Evolutionary conservation across 306 rosid genomes (phyloP), one percentile per base, ranked within the genome.

Genomic region (Rubus parviflorus): DNA sequence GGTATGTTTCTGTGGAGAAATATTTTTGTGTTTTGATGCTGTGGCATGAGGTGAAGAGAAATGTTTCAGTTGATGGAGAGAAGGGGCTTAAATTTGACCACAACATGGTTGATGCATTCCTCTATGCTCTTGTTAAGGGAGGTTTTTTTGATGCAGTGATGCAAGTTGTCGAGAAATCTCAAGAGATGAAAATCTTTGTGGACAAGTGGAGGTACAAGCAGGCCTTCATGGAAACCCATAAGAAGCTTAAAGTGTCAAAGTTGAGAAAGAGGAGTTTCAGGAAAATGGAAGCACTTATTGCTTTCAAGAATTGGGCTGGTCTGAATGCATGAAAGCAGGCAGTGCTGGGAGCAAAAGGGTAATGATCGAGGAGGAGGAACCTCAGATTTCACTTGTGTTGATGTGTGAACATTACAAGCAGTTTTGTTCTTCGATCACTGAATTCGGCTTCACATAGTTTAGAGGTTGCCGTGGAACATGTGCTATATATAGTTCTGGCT

Each of bases 161-260:
- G 97, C 97, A 95, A 87, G 97, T 95, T 53, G 93, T 95, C 35
- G 96, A 90, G 93, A 95, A 90, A 86, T 85, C 92, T 72, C 83
- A 60, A 71, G 99, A 92, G 85, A 88, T 86, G 88, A 92, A 92
- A 85, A 84, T 92, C 67, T 92, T 92, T 84, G 97, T 95, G 60
- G 97, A 92, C 75, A 90, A 94, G 88, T 95, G 97, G 99, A 95
- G 92, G 82, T 95, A 92, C 89, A 95, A 90, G 84, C 99, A 95
- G 78, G 97, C 99, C 22, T 95, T 89, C 87, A 89, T 95, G 96
- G 99, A 95, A 87, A 88, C 84, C 73, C 99, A 91, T 82, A 95
- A 90, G 86, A 92, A 90, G 81, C 96, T 95, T 77, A 92, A 86
- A 86, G 89, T 92, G 70, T 79, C 93, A 7, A 90, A 84, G 79